These are phyloP conservation scores for Yamagishiella unicocca DNA, from an alignment of 139 green algal species.

Conservation along the genomic window DNA sequence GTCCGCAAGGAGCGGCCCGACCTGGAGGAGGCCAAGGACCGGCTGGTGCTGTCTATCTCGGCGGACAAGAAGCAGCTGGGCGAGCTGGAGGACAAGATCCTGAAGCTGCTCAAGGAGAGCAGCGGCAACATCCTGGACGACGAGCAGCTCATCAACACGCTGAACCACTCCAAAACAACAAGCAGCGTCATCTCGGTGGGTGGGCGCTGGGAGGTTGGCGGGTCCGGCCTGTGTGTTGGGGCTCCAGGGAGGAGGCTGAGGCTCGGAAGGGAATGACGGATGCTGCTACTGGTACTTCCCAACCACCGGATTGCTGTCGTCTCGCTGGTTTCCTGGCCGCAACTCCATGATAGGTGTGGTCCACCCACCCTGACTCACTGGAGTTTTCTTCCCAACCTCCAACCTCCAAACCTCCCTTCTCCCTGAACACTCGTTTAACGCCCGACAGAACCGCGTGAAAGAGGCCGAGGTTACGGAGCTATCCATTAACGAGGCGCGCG, in stretches of 20 bases:
- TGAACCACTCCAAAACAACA: constrained; percentile 91
- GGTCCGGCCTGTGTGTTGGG: too few relatives aligned
- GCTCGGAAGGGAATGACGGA: too few relatives aligned
- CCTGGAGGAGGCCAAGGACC: constrained; percentile 79
- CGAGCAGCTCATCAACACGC: constrained; percentile 90
- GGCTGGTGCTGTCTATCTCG: constrained; percentile 84
- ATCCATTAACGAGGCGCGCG: constrained; percentile 83
- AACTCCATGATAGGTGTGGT: too few relatives aligned
- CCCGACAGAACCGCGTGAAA: constrained; percentile 73
- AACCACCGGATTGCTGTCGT: too few relatives aligned
- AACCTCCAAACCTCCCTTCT: too few relatives aligned
- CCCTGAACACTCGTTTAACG: too few relatives aligned
- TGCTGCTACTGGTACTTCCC: too few relatives aligned
- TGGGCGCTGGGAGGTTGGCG: too few relatives aligned
- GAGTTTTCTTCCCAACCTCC: too few relatives aligned
- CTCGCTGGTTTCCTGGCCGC: too few relatives aligned
- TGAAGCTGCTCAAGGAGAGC: constrained; percentile 88
- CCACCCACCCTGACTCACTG: too few relatives aligned
- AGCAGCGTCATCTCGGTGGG: constrained; percentile 77
- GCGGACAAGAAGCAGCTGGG: constrained; percentile 90
- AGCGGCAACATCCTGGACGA: constrained; percentile 94
- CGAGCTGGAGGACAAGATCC: constrained; percentile 77
- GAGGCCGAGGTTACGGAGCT: constrained; percentile 88
- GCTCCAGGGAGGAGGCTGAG: too few relatives aligned
- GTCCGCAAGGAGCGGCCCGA: constrained; percentile 85